Evolutionary conservation across 768 basidiomycete genomes (phyloP).

Genomic region (Tricholomella constricta): DNA sequence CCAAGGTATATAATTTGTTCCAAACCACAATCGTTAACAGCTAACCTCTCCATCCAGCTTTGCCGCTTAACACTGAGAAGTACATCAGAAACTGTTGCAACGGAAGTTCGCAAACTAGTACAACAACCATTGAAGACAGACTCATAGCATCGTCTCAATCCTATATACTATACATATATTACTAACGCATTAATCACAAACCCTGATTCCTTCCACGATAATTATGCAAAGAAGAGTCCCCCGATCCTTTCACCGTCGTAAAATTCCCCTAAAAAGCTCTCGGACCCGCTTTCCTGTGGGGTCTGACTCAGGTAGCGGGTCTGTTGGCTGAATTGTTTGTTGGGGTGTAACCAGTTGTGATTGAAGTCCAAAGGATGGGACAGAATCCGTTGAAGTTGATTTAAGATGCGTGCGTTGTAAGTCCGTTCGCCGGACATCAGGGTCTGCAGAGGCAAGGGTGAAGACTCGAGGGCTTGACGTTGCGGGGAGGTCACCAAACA

Average conservation of each 20-base stretch:
- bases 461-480: conserved; percentile 18
- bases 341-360: conserved; percentile 17
- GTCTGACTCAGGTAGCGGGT: conserved; percentile 34
- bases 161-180: conserved; percentile 20
- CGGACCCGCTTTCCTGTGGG: conserved; percentile 43
- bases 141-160: conserved; percentile 20
- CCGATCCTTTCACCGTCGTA: conserved; percentile 33
- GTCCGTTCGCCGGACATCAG: conserved; percentile 20
- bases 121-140: conserved; percentile 45
- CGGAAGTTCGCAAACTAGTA: conserved; percentile 62
- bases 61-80: conserved; percentile 93
- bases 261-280: conserved; percentile 45
- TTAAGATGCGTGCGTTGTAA: conserved; percentile 41
- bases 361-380: conserved; percentile 35
- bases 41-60: conserved; percentile 48
- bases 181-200: conserved; percentile 18
- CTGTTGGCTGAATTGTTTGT: conserved; percentile 14
- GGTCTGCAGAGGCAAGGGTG: conserved; percentile 18
- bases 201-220: conserved; percentile 2
- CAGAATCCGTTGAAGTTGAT: conserved; percentile 59
- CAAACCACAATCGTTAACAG: neutral
- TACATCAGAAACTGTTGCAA: conserved; percentile 89
- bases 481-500: conserved; percentile 23
- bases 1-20: conserved; percentile 64
- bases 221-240: neutral